Evolutionary conservation across 352 stramenopile genomes (phyloP).

Genomic region (Globisporangium middletonii): DNA sequence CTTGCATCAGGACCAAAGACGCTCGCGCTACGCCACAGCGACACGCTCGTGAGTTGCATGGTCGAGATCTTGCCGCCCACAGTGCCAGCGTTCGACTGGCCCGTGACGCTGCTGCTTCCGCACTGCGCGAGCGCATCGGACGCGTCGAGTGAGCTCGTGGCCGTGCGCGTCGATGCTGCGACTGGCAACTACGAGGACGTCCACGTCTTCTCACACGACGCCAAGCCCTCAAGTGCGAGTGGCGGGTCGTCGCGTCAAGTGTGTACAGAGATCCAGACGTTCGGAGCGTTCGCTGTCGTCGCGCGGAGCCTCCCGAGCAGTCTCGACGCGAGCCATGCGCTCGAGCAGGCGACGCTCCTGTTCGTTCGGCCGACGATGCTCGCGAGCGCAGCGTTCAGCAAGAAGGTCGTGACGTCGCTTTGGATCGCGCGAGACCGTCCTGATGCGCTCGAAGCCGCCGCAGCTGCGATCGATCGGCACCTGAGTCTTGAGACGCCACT

Average conservation of each 20-base stretch:
- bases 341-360: constrained; percentile 11
- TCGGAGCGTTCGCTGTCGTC: constrained; percentile 12
- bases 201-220: neutral
- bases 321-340: constrained; percentile 8
- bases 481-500: neutral
- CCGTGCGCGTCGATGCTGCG: constrained; percentile 23
- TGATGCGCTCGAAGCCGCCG: neutral
- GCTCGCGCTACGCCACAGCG: constrained; percentile 16
- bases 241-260: neutral
- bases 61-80: constrained; percentile 35
- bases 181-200: constrained; percentile 11
- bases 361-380: constrained; percentile 13
- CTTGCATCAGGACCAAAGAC: neutral
- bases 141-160: constrained; percentile 7
- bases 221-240: neutral
- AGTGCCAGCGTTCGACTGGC: constrained; percentile 21
- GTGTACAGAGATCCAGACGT: constrained; percentile 3
- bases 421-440: constrained; percentile 15
- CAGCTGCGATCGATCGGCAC: neutral
- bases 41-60: constrained; percentile 38
- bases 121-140: constrained; percentile 17
- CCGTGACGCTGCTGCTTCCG: constrained; percentile 22
- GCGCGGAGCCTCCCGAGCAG: constrained; percentile 4
- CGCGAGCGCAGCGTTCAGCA: constrained; percentile 1
- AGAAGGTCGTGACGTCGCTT: constrained; percentile 3